Percentiles rank a stretch among this genome's conserved stretches.
Evolutionary conservation across 148 eudicot species (phyloP).

Genomic region (Oxyria digyna): DNA sequence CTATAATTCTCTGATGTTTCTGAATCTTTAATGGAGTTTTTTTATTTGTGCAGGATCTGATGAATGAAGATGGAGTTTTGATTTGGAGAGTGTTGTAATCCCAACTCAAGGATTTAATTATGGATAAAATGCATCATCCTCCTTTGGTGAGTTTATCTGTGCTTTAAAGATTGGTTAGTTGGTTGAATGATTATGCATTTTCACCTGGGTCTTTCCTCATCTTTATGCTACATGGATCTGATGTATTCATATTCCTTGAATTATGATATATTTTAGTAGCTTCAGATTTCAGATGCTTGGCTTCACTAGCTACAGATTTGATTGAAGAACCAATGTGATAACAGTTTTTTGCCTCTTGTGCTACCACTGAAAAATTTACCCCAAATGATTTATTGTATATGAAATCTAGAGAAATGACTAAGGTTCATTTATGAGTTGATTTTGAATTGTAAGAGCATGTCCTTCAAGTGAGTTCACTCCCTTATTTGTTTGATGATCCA

Average conservation of each 20-base stretch:
- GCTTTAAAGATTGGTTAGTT: background rate
- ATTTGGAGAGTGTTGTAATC: constrained; percentile 4
- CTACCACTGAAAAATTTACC: background rate
- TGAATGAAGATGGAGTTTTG: background rate
- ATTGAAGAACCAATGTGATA: background rate
- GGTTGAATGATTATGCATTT: background rate
- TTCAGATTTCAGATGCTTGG: background rate
- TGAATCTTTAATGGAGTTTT: background rate
- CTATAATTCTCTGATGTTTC: background rate
- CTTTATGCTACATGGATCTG: constrained; percentile 1
- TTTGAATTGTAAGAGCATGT: background rate
- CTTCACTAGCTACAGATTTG: background rate
- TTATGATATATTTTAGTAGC: background rate
- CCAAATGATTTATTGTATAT: background rate
- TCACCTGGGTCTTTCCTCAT: background rate
- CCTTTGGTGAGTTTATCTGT: constrained; percentile 41
- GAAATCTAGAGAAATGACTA: background rate
- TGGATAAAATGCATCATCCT: constrained; percentile 69
- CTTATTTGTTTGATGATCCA: background rate
- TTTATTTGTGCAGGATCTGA: constrained; percentile 12
- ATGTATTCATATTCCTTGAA: background rate
- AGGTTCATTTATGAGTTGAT: background rate
- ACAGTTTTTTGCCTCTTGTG: background rate
- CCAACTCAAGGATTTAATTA: constrained; percentile 23
- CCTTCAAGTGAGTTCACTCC: background rate